These are phyloP conservation scores for Danielia reshetovae DNA, from an alignment of 805 yeast species.

Conservation along the genomic window DNA sequence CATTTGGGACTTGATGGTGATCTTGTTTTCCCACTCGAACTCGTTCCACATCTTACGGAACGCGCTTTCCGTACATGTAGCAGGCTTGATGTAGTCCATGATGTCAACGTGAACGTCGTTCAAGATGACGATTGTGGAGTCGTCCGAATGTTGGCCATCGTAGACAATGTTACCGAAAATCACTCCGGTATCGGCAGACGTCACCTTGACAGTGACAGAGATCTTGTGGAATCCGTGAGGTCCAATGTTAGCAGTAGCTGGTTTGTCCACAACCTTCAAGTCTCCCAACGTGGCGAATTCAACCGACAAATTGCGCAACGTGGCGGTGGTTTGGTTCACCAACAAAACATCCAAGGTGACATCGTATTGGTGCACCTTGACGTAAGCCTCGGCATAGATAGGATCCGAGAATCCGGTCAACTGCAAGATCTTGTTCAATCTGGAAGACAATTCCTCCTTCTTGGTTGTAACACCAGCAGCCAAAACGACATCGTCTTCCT, in stretches of 20 bases:
- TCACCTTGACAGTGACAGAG: conserved; percentile 86
- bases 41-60: conserved; percentile 99
- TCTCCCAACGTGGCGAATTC: conserved; percentile 97
- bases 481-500: conserved; percentile 54
- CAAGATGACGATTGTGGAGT: conserved; percentile 82
- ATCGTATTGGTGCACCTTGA: conserved; percentile 94
- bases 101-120: conserved; percentile 95
- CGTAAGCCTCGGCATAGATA: conserved; percentile 95
- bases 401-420: conserved; percentile 98
- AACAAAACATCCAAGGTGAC: conserved; percentile 89
- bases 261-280: conserved; percentile 88
- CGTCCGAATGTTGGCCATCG: conserved; percentile 92
- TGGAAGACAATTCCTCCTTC: conserved; percentile 64
- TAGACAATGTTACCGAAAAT: conserved; percentile 95
- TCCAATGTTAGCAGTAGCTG: conserved; percentile 84
- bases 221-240: conserved; percentile 96
- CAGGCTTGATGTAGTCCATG: conserved; percentile 96
- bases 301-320: conserved; percentile 85
- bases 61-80: conserved; percentile 79
- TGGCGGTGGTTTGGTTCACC: conserved; percentile 90
- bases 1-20: conserved; percentile 72
- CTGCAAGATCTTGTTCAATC: conserved; percentile 83
- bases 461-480: conserved; percentile 50
- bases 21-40: conserved; percentile 99
- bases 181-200: conserved; percentile 97